Base-by-base conservation (phyloP, 768 basidiomycete species). In the Rickenella mellea region DNA sequence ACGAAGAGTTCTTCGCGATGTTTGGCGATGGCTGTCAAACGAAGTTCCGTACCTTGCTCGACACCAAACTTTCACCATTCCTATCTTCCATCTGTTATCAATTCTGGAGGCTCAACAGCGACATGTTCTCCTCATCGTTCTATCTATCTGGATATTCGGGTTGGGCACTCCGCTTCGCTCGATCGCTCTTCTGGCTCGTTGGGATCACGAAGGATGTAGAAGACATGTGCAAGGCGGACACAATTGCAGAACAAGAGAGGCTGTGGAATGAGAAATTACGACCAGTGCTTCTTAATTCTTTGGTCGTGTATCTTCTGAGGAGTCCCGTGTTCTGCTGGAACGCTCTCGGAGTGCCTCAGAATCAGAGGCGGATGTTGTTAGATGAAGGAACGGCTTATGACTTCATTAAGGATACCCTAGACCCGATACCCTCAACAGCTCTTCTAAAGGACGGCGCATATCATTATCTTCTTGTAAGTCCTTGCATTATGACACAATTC, bases 31-130 rank as follows among this genome's bases (percentile, higher is more conserved):
- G 85, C 8, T 60, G 60, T 27, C 78, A 82, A 53, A 52, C 69
- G 5, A 55, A 65, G 25, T 88, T 88, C 62, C 74, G 75, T 40
- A 49, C 59, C 0, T 62, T 85, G 3, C 66, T 87, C 37, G 78
- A 80, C 48, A 63, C 62, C 40, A 69, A 69, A 47, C 64, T 88
- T 29, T 71, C 82, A 0, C 83, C 85, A 0, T 67, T 73, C 50
- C 69, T 87, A 14, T 83, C 84, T 20, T 79, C 80, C 14, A 68
- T 68, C 45, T 82, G 83, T 1, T 85, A 83, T 60, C 78, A 82
- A 45, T 85, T 84, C 63, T 87, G 85, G 85, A 69, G 74, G 45
- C 61, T 75, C 50, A 79, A 85, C 50, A 65, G 66, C 41, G 51
- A 62, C 26, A 57, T 62, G 17, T 51, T 51, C 45, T 44, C 52